Conservation (phyloP, 805 yeast genomes). For the Myxozyma nipponensis region DNA sequence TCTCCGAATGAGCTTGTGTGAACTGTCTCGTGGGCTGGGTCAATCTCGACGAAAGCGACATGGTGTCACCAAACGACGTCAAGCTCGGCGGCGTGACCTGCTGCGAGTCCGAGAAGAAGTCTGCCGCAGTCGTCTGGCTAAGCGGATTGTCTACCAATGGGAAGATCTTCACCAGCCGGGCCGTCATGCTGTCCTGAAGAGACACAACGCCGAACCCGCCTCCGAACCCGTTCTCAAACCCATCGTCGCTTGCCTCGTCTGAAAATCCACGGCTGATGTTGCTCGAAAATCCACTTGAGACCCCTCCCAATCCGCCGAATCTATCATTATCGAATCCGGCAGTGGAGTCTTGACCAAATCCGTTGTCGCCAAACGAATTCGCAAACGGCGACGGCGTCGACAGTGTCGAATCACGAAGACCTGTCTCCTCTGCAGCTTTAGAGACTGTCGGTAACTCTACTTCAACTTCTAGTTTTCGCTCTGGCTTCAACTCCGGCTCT, state of each 20-base stretch:
- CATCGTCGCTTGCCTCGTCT: too few relatives aligned
- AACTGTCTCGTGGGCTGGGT: slow-evolving; percentile 32
- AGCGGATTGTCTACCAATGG: not conserved
- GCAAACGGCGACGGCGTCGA: not conserved
- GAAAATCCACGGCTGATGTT: too few relatives aligned
- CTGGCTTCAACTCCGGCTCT: too few relatives aligned
- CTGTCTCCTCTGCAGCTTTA: not conserved
- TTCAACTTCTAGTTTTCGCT: not conserved
- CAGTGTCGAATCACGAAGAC: not conserved
- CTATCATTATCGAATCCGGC: not conserved
- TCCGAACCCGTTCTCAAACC: not conserved
- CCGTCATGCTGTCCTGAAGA: not conserved
- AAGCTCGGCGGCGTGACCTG: slow-evolving; percentile 6
- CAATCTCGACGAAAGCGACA: not conserved
- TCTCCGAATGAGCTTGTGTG: slow-evolving; percentile 6
- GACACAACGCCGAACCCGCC: not conserved
- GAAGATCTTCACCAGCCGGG: not conserved
- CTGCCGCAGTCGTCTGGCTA: not conserved
- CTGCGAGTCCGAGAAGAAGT: slow-evolving; percentile 9
- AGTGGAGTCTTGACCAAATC: too few relatives aligned
- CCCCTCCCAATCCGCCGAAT: too few relatives aligned
- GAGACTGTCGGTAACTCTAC: not conserved
- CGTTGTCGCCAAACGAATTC: too few relatives aligned
- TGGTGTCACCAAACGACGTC: slow-evolving; percentile 8
- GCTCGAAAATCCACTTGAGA: too few relatives aligned